Base-by-base conservation (phyloP, 1,139 yeast genomes). In the Meyerozyma sp. region DNA sequence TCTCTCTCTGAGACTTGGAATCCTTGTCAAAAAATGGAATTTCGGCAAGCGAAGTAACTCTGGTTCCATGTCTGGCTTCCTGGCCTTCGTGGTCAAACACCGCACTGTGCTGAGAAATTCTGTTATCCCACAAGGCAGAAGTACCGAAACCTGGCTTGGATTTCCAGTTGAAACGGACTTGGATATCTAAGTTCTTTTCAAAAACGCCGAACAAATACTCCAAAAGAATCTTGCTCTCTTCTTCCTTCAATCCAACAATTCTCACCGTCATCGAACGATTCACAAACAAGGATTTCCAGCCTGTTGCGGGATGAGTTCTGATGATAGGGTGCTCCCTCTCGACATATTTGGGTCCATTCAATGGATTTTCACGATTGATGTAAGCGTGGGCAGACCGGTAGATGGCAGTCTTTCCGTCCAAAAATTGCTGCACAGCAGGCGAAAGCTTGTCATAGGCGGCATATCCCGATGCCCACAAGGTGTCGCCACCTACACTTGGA, bases 1-100 rank as follows among this genome's bases (percentile, higher is more conserved):
- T 71, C 53, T 77, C 77, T 57, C 83, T 70, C 55, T 78, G 82
- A 32, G 81, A 70, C 55, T 73, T 72, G 23, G 82, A 74, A 20
- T 62, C 55, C 18, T 73, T 68, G 52, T 79, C 81, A 55, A 73
- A 78, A 60, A 46, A 71, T 28, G 83, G 83, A 38, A 62, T 59
- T 48, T 79, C 84, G 32, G 81, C 84, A 51, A 79, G 68, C 0
- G 82, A 66, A 6, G 81, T 77, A 18, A 79, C 83, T 57, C 85
- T 68, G 27, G 79, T 76, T 26, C 83, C 84, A 50, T 77, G 83
- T 58, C 84, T 68, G 28, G 75, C 66, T 43, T 70, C 75, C 44
- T 57, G 48, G 26, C 76, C 77, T 52, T 74, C 79, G 52, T 77
- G 74, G 48, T 56, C 60, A 53, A 69, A 68, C 32, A 74, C 74